A percentile compares a stretch with the other conserved stretches of the same genome.
These are phyloP conservation scores for Penicillium bovifimosum DNA, from an alignment of 495 filamentous ascomycete genomes.

Conservation along the genomic window DNA sequence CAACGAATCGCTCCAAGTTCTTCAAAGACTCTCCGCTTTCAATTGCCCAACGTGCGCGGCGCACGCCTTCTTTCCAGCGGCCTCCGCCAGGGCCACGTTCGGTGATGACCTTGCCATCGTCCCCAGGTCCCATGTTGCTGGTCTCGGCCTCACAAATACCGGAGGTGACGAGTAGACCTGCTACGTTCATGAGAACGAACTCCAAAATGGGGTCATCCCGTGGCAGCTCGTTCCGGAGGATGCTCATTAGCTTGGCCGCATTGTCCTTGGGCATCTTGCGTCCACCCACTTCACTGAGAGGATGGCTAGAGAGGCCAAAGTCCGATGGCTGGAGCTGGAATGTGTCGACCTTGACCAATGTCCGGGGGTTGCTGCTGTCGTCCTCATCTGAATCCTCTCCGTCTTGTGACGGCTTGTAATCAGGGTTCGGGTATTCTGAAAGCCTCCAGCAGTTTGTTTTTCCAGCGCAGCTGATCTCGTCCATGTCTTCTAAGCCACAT, in stretches of 20 bases:
- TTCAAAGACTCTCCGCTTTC: slow-evolving; percentile 74
- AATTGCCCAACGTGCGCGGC: slow-evolving; percentile 77
- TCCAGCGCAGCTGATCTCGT: slow-evolving; percentile 89
- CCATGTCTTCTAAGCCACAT: slow-evolving; percentile 89
- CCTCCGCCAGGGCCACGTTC: slow-evolving; percentile 78
- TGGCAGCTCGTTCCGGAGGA: slow-evolving; percentile 67
- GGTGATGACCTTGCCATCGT: slow-evolving; percentile 65
- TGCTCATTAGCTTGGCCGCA: slow-evolving; percentile 67
- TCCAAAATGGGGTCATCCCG: slow-evolving; percentile 78
- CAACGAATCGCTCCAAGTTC: slow-evolving; percentile 65
- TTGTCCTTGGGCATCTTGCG: slow-evolving; percentile 86
- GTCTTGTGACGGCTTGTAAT: slow-evolving; percentile 24
- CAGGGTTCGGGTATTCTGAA: slow-evolving; percentile 47
- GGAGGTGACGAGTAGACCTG: slow-evolving; percentile 73
- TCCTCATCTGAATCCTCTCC: slow-evolving; percentile 37
- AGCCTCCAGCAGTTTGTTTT: slow-evolving; percentile 83
- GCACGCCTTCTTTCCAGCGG: slow-evolving; percentile 88
- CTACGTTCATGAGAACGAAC: slow-evolving; percentile 92
- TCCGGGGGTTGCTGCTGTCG: slow-evolving; percentile 33
- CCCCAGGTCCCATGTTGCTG: slow-evolving; percentile 69
- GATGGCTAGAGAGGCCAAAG: slow-evolving; percentile 76
- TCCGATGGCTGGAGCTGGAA: slow-evolving; percentile 73
- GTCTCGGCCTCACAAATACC: slow-evolving; percentile 81
- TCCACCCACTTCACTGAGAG: slow-evolving; percentile 69
- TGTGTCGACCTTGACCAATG: slow-evolving; percentile 55